Conservation (phyloP, 2,329 filamentous ascomycete species). For the Diaporthe australafricana region DNA sequence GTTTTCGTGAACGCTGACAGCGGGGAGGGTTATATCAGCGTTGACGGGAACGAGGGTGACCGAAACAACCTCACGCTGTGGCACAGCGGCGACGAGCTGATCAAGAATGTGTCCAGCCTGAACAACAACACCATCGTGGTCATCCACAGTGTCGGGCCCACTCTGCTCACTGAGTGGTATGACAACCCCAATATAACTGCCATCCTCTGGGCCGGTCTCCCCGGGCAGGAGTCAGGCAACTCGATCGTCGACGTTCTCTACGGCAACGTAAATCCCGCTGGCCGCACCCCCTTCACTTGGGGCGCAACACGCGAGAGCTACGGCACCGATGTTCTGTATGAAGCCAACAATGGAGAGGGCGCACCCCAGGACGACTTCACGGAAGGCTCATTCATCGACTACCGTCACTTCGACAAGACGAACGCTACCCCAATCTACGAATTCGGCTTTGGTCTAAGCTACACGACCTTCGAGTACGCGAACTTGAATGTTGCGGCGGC, state of each 20-base stretch:
- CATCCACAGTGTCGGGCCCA: slow-evolving; percentile 86
- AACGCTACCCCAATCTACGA: slow-evolving; percentile 79
- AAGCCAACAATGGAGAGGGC: slow-evolving; percentile 74
- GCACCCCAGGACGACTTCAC: slow-evolving; percentile 80
- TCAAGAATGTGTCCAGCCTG: slow-evolving; percentile 80
- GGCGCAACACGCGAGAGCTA: slow-evolving; percentile 76
- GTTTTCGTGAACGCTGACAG: slow-evolving; percentile 91
- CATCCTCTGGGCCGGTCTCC: slow-evolving; percentile 84
- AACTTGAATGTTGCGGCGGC: slow-evolving; percentile 69
- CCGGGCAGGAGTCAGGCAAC: slow-evolving; percentile 87
- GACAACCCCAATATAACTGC: slow-evolving; percentile 83
- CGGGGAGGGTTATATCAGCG: slow-evolving; percentile 86
- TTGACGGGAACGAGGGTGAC: slow-evolving; percentile 88
- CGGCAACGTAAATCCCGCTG: slow-evolving; percentile 81
- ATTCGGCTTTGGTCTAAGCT: slow-evolving; percentile 84
- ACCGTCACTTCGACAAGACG: slow-evolving; percentile 78
- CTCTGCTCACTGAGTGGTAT: slow-evolving; percentile 81
- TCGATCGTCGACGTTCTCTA: slow-evolving; percentile 86
- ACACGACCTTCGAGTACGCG: slow-evolving; percentile 84
- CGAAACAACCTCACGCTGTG: slow-evolving; percentile 93
- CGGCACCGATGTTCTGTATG: slow-evolving; percentile 73
- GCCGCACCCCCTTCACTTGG: slow-evolving; percentile 84
- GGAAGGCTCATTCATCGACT: slow-evolving; percentile 87
- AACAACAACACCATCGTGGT: slow-evolving; percentile 94
- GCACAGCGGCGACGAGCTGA: slow-evolving; percentile 82